These are phyloP conservation scores for Codiaeum variegatum DNA, from an alignment of 441 rosid genomes.

Conservation along the genomic window DNA sequence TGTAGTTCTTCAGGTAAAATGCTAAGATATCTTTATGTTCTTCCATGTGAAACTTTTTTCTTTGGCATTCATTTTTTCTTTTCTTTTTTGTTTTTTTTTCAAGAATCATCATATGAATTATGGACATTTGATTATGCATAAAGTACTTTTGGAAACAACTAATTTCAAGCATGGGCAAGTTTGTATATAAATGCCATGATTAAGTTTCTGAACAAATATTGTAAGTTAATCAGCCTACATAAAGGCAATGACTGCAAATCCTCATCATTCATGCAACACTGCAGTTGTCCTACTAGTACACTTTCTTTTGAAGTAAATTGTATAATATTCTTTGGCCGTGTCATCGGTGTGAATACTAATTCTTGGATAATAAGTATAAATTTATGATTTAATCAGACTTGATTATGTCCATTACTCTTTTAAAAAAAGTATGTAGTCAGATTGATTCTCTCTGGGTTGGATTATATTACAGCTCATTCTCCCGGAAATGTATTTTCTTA, in stretches of 20 bases:
- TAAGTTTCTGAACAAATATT: background rate
- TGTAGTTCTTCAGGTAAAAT: conserved; percentile 44
- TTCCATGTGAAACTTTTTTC: conserved; percentile 4
- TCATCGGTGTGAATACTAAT: background rate
- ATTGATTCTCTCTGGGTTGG: background rate
- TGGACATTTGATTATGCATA: background rate
- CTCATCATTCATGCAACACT: background rate
- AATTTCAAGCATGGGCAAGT: background rate
- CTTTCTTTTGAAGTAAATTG: background rate
- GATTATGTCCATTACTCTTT: background rate
- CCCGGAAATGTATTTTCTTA: background rate
- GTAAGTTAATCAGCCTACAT: conserved; percentile 7
- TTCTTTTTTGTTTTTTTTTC: conserved; percentile 10
- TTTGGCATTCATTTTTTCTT: conserved; percentile 27
- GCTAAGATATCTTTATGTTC: background rate
- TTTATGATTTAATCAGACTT: background rate
- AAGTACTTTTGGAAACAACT: background rate
- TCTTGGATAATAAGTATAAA: background rate
- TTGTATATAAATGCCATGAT: background rate
- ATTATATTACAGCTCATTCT: background rate
- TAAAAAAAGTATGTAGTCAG: background rate
- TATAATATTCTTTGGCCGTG: background rate
- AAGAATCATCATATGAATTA: background rate
- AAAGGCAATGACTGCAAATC: background rate
- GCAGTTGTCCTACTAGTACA: background rate